Base-by-base conservation (phyloP, 371 early-diverging fungal genomes). In the Mucor saturninus region DNA sequence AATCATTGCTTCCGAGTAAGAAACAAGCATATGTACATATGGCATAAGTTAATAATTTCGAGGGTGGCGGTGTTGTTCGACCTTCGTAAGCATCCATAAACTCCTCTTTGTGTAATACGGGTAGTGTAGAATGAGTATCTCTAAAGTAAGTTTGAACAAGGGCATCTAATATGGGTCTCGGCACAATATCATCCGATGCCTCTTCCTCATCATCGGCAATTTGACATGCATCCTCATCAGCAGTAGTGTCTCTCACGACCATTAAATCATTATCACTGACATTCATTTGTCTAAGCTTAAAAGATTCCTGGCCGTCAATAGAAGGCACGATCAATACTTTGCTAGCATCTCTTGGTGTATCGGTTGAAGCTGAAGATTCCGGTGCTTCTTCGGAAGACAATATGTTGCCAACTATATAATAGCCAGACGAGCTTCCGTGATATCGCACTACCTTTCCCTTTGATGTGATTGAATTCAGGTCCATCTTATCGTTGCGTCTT, bases 341-440 rank as follows among this genome's bases (percentile, higher is more conserved):
- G 61, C 37, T n/a, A 28, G 30, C 42, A 15, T 48, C 9, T 5
- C 11, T 30, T 40, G 30, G 10, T 30, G 21, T 10, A 26, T 13
- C 28, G 11, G 5, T 56, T 58, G 14, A 6, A 9, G 11, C 13
- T 32, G 29, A 11, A 28, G 21, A 3, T 13, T 56, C 52, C 6
- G 28, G 35, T 6, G 26, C 40, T 10, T 65, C 53, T 30, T 39
- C 52, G 8, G 52, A 50, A 2, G 61, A 56, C 5, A 67, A 48
- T 14, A 77, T 68, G 15, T 80, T 68, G 2, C 70, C 64, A 35
- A 76, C 71, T 2, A 81, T 56, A 61, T 81, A 76, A 54, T 69
- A 76, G 6, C 81, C 81, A 9, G 81, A 78, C 1, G 81, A 81
- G 35, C 81, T 81, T 7, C 81, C 81, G 5, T 71, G 76, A 29